These are phyloP conservation scores for Fusarium sp. DNA, from an alignment of 2,329 filamentous ascomycete genomes.

Conservation along the genomic window DNA sequence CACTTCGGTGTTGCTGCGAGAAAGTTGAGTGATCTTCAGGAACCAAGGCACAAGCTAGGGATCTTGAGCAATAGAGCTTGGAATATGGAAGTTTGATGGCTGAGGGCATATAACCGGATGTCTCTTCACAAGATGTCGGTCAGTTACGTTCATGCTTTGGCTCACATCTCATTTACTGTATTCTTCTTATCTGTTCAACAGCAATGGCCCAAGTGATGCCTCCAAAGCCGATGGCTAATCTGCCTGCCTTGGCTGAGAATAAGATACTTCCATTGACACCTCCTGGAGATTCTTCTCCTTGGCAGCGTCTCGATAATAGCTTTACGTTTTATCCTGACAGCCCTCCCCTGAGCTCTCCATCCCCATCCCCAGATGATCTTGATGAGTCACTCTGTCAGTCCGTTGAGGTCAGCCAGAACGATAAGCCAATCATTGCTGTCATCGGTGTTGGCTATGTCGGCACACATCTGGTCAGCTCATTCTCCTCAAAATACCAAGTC, in stretches of 20 bases:
- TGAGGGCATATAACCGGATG: slow-evolving; percentile 15
- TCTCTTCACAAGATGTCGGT: neutral
- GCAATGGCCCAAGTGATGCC: slow-evolving; percentile 11
- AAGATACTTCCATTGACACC: neutral
- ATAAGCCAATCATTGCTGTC: slow-evolving; percentile 52
- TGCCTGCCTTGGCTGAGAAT: neutral
- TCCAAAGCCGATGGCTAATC: neutral
- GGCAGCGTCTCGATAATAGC: slow-evolving; percentile 5
- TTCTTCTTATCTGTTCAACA: neutral
- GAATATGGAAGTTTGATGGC: neutral
- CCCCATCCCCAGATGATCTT: neutral
- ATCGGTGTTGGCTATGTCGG: slow-evolving; percentile 64
- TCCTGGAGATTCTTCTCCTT: slow-evolving; percentile 5
- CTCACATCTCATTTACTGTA: neutral
- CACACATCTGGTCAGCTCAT: slow-evolving; percentile 55
- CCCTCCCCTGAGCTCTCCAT: slow-evolving; percentile 15
- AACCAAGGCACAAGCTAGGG: neutral
- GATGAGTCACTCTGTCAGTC: neutral
- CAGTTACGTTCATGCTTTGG: neutral
- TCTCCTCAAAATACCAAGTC: slow-evolving; percentile 52
- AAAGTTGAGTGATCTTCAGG: slow-evolving; percentile 5
- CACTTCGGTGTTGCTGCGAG: neutral
- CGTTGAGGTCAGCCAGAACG: neutral
- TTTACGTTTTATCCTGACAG: slow-evolving; percentile 19
- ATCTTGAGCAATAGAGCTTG: neutral